Evolutionary conservation across 2,329 filamentous ascomycete genomes (phyloP), one percentile per base, ranked within the genome.

Genomic region (Phialophora verrucosa): DNA sequence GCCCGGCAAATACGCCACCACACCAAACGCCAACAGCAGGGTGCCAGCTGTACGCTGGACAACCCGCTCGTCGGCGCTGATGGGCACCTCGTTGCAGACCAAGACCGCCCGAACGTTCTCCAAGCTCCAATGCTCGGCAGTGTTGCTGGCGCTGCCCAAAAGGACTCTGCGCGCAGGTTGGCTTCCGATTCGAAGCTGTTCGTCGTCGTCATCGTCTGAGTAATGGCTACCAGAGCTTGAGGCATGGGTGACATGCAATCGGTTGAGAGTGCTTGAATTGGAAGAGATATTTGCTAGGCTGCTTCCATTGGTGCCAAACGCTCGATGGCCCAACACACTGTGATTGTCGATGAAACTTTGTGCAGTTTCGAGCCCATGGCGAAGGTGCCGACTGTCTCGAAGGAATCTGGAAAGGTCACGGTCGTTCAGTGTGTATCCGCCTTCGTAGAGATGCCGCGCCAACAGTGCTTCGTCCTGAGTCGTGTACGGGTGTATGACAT

Each of bases 241-340:
- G 49, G 49, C 49, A 51, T 51, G 17, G 23, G 23, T 20, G 25
- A 23, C 20, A 17, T 1, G 25, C 14, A 27, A 17, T 38, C 44
- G 49, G 50, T 20, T 60, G 54, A 17, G 25, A 25, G 14, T 63
- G 54, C n/a, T 62, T 32, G 27, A 62, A 44, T 20, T 57, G 27
- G 67, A 66, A 27, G 67, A 69, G 27, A 50, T 59, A 20, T 66
- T 47, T 29, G 64, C 67, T 4, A 69, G 58, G 51, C 61, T 66
- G 38, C 66, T 65, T 27, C 62, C 66, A 7, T 54, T 50, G 23
- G 25, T 54, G 51, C 51, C 51, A 62, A 62, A 50, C 5, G 50
- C 50, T 25, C 59, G 38, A 35, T 35, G 51, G 10, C 10, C 25
- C 20, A n/a, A 35, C 25, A 27, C 5, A n/a, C 10, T 27, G 23